A percentile compares a stretch with the other conserved stretches of the same genome.
Conservation (phyloP, 331 rosid species). For the Saraca asoca region DNA sequence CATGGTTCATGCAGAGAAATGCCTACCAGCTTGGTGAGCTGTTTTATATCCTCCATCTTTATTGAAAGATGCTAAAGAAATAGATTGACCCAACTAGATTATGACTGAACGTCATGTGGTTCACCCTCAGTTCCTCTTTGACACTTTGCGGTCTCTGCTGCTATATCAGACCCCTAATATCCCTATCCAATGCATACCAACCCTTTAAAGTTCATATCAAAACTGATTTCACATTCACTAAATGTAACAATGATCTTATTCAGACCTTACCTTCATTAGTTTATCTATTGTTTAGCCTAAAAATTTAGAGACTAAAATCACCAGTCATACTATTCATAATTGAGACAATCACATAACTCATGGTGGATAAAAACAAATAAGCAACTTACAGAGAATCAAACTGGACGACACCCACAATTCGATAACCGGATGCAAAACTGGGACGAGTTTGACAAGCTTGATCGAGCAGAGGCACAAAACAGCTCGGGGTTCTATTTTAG, state of each 20-base stretch:
- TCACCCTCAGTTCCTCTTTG: slow-evolving; percentile 35
- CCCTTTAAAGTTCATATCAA: slow-evolving; percentile 33
- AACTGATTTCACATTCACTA: slow-evolving; percentile 30
- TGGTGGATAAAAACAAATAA: too few species aligned
- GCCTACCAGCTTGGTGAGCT: slow-evolving; percentile 40
- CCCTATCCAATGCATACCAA: too few species aligned
- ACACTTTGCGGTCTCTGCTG: slow-evolving; percentile 57
- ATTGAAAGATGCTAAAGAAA: slow-evolving; percentile 65
- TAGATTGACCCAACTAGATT: slow-evolving; percentile 45
- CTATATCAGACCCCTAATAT: slow-evolving; percentile 38
- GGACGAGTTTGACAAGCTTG: too few species aligned
- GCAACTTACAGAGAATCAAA: too few species aligned
- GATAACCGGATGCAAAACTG: too few species aligned
- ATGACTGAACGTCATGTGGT: slow-evolving; percentile 44
- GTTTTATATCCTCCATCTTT: slow-evolving; percentile 47
- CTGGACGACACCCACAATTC: too few species aligned
- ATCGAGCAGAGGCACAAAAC: too few species aligned
- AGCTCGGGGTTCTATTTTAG: too few species aligned
- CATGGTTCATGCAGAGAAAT: slow-evolving; percentile 50
- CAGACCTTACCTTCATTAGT: neutral
- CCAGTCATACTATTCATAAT: too few species aligned
- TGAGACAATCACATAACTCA: too few species aligned
- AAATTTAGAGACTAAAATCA: too few species aligned
- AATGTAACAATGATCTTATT: slow-evolving; percentile 9
- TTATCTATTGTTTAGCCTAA: too few species aligned